phyloP scores from a whole-genome alignment of 306 rosid species.

The peach (Prunus persica) region DNA sequence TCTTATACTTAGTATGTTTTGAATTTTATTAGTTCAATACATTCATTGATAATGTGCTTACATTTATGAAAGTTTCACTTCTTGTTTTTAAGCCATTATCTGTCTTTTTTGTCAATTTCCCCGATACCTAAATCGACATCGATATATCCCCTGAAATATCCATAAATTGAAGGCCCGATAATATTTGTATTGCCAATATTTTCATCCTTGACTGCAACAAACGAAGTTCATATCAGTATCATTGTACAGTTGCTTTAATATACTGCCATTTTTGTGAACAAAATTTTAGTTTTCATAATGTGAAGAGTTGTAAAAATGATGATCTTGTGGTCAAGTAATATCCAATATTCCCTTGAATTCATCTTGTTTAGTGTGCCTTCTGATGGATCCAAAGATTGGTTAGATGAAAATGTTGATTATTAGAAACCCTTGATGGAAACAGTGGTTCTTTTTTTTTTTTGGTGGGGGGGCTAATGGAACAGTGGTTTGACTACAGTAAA shows the following conservation, averaged over 20 bases:
- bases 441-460: background rate
- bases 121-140: too few relatives aligned
- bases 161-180: too few relatives aligned
- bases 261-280: background rate
- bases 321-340: background rate
- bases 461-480: background rate
- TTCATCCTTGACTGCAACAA: background rate
- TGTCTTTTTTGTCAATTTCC: too few relatives aligned
- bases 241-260: background rate
- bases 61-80: too few relatives aligned
- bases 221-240: background rate
- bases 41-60: too few relatives aligned
- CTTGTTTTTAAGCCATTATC: too few relatives aligned
- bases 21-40: too few relatives aligned
- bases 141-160: too few relatives aligned
- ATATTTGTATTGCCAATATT: too few relatives aligned
- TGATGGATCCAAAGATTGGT: too few relatives aligned
- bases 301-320: background rate
- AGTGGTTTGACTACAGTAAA: too few relatives aligned
- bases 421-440: background rate
- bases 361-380: background rate
- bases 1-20: too few relatives aligned
- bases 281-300: background rate
- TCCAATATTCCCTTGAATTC: background rate
- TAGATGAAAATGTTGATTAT: background rate